Evolutionary conservation across 2,329 filamentous ascomycete genomes (phyloP).

Genomic region (Orbilia brochopaga): DNA sequence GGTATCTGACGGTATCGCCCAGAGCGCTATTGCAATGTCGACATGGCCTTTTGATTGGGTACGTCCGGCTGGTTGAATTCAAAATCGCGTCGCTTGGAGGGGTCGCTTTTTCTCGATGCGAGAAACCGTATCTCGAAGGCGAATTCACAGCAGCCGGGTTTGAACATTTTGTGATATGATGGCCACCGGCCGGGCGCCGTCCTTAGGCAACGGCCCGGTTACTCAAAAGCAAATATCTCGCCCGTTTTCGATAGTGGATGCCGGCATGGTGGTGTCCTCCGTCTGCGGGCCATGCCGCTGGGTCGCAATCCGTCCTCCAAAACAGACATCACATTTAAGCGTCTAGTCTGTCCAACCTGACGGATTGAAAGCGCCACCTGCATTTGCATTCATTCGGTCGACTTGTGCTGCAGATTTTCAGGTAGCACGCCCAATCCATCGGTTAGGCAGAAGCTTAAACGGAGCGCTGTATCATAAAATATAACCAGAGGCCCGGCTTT

Average conservation of each 20-base stretch:
- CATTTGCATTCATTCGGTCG: no score
- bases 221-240: slow-evolving; percentile 23
- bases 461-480: no score
- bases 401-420: no score
- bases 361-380: background rate
- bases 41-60: background rate
- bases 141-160: background rate
- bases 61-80: slow-evolving; percentile 4
- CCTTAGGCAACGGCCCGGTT: slow-evolving; percentile 1
- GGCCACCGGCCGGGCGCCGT: background rate
- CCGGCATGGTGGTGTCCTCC: background rate
- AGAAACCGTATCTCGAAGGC: background rate
- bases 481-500: background rate
- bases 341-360: background rate
- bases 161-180: background rate
- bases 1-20: slow-evolving; percentile 25
- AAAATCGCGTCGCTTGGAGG: background rate
- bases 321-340: background rate
- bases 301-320: background rate
- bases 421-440: no score
- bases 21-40: slow-evolving; percentile 8
- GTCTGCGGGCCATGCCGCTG: background rate
- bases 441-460: no score
- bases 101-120: no score
- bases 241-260: background rate